A percentile compares a stretch with the other conserved stretches of the same genome.
These are phyloP conservation scores for Aspergillus proliferans DNA, from an alignment of 2,329 filamentous ascomycete genomes.

Conservation along the genomic window DNA sequence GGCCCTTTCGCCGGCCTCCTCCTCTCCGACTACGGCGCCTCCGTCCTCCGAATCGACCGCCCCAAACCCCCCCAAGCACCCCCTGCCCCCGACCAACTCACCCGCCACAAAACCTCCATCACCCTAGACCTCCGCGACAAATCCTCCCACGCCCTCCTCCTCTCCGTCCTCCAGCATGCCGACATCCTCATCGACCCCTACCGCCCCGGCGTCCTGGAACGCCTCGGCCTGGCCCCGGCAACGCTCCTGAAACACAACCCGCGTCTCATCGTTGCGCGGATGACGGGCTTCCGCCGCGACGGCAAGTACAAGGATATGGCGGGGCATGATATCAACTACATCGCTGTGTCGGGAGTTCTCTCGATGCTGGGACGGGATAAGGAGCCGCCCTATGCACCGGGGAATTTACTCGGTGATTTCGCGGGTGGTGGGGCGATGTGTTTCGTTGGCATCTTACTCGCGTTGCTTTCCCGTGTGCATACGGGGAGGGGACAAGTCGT, in stretches of 20 bases:
- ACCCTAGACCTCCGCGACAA: conserved; percentile 69
- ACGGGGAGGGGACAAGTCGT: conserved; percentile 77
- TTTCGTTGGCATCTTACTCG: conserved; percentile 75
- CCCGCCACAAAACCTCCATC: conserved; percentile 74
- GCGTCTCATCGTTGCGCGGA: conserved; percentile 70
- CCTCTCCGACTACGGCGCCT: conserved; percentile 82
- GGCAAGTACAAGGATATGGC: conserved; percentile 83
- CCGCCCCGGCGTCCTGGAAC: conserved; percentile 83
- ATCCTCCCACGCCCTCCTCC: conserved; percentile 59
- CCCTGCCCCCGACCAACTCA: conserved; percentile 60
- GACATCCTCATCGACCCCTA: conserved; percentile 92
- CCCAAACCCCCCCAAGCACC: conserved; percentile 38
- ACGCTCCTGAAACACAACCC: conserved; percentile 64
- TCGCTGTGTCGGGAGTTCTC: conserved; percentile 77
- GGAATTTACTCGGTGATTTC: conserved; percentile 84
- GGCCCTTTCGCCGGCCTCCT: conserved; percentile 85
- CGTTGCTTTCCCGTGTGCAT: conserved; percentile 59
- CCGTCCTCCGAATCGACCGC: conserved; percentile 79
- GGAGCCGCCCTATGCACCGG: conserved; percentile 69
- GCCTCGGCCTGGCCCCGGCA: conserved; percentile 67
- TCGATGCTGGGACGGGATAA: conserved; percentile 65
- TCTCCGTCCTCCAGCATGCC: conserved; percentile 54
- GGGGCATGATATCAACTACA: conserved; percentile 94
- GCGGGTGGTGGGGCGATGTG: conserved; percentile 80
- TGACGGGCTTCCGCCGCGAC: conserved; percentile 85